Evolutionary conservation across 257 asterid genomes (phyloP).

Genomic region (Fraxinus pennsylvanica): DNA sequence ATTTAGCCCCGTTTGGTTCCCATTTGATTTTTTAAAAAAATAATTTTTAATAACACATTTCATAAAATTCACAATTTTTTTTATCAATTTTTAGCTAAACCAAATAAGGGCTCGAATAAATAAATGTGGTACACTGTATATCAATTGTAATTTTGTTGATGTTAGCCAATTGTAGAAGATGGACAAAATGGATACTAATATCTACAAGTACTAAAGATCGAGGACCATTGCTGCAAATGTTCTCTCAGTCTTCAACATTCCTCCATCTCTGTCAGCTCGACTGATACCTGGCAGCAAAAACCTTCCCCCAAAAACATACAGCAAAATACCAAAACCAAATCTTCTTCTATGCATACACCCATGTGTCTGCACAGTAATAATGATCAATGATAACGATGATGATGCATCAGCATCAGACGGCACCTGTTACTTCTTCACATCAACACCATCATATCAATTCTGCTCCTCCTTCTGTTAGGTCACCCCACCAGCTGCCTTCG

Average conservation of each 20-base stretch:
- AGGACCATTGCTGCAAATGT: not conserved
- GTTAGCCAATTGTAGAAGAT: too few relatives aligned
- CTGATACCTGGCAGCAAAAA: constrained; percentile 3
- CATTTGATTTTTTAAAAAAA: too few relatives aligned
- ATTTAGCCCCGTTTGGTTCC: too few relatives aligned
- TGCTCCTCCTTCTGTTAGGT: constrained; percentile 36
- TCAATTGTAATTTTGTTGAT: too few relatives aligned
- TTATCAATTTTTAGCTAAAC: too few relatives aligned
- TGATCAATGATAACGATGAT: constrained; percentile 35
- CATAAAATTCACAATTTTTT: too few relatives aligned
- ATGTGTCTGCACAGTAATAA: not conserved
- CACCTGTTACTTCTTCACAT: constrained; percentile 1
- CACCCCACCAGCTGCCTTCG: constrained; percentile 28
- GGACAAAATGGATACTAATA: not conserved
- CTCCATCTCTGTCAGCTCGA: not conserved
- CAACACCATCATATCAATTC: constrained; percentile 22
- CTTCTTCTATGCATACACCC: not conserved
- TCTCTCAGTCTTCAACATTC: not conserved
- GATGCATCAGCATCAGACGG: constrained; percentile 37
- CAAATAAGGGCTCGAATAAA: too few relatives aligned
- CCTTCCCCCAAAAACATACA: not conserved
- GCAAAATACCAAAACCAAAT: not conserved
- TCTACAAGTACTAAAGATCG: not conserved
- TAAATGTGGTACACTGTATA: too few relatives aligned
- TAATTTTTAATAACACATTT: too few relatives aligned